Base-by-base conservation (phyloP, 2,329 filamentous ascomycete species). In the Xylariaceae sp. region DNA sequence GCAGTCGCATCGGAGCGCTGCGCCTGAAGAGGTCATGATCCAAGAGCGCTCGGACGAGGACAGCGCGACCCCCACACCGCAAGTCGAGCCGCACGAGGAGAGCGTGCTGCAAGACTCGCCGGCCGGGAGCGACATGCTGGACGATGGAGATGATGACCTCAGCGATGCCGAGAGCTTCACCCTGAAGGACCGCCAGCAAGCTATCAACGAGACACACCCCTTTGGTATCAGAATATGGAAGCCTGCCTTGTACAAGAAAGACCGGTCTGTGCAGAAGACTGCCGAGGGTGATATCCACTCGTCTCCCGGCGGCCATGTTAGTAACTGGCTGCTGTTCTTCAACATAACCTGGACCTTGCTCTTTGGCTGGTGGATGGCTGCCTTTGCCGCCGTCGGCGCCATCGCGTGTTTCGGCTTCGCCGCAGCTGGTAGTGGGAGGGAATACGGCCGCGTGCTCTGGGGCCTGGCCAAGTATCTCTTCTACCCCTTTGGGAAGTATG, bases 141-240 rank as follows among this genome's bases (percentile, higher is more conserved):
- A 72, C 12, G 68, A 68, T 14, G 60, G 65, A 9, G 73, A 75
- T 29, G 77, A 82, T 38, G 78, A 83, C 38, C 53, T 89, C 32
- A 95, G 90, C 58, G 92, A 96, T 49, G 84, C 92, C 1, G 92
- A 95, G 63, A 96, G 90, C 64, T 98, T 98, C 57, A 98, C 92
- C 0, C 73, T 98, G 49, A 94, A 93, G 59, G 92, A 98, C 59
- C 79, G 92, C 36, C 92, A 98, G 61, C 80, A 94, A 57, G 92
- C 92, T 45, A 98, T 98, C 68, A 98, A 98, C 63, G 83, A 94
- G 58, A 98, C 92, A 1, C 92, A 98, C 68, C 92, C 92, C 1
- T 98, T 98, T 51, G 92, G 92, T 68, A 96, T 98, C 56, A 80
- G 93, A 57, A 86, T 98, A 43, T 98, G 92, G 92, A 98, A 98